Evolutionary conservation across 805 yeast genomes (phyloP), one percentile per base, ranked within the genome.

Genomic region (Hanseniaspora guilliermondii): DNA sequence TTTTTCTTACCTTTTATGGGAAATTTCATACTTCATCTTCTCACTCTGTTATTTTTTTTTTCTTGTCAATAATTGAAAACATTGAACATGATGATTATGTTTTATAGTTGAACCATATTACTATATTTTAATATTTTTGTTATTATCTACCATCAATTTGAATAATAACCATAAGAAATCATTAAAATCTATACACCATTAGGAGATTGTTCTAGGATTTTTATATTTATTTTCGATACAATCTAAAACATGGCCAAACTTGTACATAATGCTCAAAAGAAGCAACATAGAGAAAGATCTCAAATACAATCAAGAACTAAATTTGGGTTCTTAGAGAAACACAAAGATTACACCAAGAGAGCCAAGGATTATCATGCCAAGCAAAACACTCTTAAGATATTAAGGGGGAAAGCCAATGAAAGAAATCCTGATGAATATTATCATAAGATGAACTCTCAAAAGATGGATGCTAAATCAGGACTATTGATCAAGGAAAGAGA

Each of bases 391-490:
- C 58, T 93, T 52, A 85, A 85, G 69, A 74, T 83, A 0, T 75
- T 93, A 56, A 79, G 85, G 60, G 73, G 74, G 41, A 91, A 87
- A 65, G 94, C 85, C 1, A 71, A 75, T 37, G 74, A 75, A 45
- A 76, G 87, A 61, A 93, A 93, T 65, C 95, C 94, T 16, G 98
- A 93, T 75, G 98, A 93, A 68, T 93, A 85, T 71, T 88, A 91
- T 68, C 96, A 87, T 77, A 93, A 87, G 21, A 93, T 93, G 98
- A 78, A 82, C 33, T 73, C 76, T 14, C 73, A 74, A 57, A 76
- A 74, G 61, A 80, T 93, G 4, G 95, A 87, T 59, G 70, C 73
- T 2, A 71, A 76, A 11, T 21, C 48, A 3, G 97, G 97, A 1
- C 74, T 85, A 8, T 63, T 84, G 48, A 66, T 84, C 11, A 71